Evolutionary conservation across 164 flowering plant genomes (phyloP).

Genomic region (Liquidambar formosana): DNA sequence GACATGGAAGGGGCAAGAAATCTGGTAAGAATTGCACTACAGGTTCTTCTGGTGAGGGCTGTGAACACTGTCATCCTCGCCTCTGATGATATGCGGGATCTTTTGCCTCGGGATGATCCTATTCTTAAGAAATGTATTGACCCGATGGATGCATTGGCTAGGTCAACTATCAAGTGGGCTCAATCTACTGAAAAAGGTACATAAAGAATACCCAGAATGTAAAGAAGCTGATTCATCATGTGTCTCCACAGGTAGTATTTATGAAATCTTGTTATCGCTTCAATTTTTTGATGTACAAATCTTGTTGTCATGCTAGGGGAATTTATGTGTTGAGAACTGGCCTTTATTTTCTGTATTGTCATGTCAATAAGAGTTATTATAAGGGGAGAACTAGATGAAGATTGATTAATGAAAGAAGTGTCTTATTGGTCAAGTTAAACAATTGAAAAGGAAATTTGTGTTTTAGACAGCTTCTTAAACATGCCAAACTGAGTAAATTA

Average conservation of each 20-base stretch:
- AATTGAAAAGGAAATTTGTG: not conserved
- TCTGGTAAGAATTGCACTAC: slow-evolving; percentile 38
- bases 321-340: not conserved
- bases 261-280: not conserved
- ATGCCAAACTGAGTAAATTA: too few species aligned
- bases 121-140: slow-evolving; percentile 39
- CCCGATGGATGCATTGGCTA: slow-evolving; percentile 37
- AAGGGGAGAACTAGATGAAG: slow-evolving; percentile 2
- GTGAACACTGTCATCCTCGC: slow-evolving; percentile 40
- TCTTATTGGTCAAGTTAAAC: not conserved
- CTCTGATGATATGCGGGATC: slow-evolving; percentile 31
- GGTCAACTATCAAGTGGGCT: slow-evolving; percentile 31
- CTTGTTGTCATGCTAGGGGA: not conserved
- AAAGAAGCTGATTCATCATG: not conserved
- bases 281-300: not conserved
- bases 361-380: not conserved
- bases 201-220: not conserved
- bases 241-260: not conserved
- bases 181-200: slow-evolving; percentile 17
- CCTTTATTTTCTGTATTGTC: not conserved
- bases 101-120: slow-evolving; percentile 38
- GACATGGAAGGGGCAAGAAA: slow-evolving; percentile 40
- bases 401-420: slow-evolving; percentile 1
- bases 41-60: slow-evolving; percentile 41
- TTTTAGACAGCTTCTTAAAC: not conserved